phyloP scores from a whole-genome alignment of 2,329 filamentous ascomycete genomes.

The Pseudocercospora ulei region DNA sequence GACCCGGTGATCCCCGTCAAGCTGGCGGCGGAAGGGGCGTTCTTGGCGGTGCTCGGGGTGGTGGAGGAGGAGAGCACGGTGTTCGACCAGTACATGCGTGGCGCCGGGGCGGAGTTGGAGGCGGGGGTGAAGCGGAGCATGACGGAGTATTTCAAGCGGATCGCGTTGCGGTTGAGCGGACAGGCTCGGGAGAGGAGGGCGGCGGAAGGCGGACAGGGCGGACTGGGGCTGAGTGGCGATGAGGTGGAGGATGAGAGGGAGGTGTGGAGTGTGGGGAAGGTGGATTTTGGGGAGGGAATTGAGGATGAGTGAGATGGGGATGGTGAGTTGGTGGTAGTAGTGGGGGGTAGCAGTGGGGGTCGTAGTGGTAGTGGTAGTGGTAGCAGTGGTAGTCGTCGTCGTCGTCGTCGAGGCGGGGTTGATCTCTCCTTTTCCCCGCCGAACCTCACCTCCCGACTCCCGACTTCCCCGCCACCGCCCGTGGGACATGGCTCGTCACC shows the following conservation, averaged over 20 bases:
- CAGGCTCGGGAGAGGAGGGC: slow-evolving; percentile 84
- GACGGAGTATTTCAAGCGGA: slow-evolving; percentile 93
- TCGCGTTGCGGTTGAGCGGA: slow-evolving; percentile 70
- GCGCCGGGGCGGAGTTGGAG: slow-evolving; percentile 52
- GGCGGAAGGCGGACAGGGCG: slow-evolving; percentile 80
- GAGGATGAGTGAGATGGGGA: slow-evolving; percentile 17
- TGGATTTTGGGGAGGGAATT: slow-evolving; percentile 59
- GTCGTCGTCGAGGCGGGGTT: no score
- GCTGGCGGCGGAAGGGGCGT: slow-evolving; percentile 85
- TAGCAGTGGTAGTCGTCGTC: no score
- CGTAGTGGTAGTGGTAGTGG: no score
- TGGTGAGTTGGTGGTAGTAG: no score
- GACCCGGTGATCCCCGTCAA: slow-evolving; percentile 93
- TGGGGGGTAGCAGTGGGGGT: no score
- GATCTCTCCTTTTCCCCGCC: no score
- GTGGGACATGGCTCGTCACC: no score
- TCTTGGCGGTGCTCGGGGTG: slow-evolving; percentile 81
- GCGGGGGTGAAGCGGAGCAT: slow-evolving; percentile 75
- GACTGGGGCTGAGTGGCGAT: slow-evolving; percentile 76
- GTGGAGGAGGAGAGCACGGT: slow-evolving; percentile 75
- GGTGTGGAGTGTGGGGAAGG: slow-evolving; percentile 87
- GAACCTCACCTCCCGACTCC: no score
- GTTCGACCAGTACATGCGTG: slow-evolving; percentile 79
- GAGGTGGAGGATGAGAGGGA: slow-evolving; percentile 91
- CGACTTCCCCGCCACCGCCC: no score